These are phyloP conservation scores for Pseudogymnoascus sp. DNA, from an alignment of 2,329 filamentous ascomycete species.

Conservation along the genomic window DNA sequence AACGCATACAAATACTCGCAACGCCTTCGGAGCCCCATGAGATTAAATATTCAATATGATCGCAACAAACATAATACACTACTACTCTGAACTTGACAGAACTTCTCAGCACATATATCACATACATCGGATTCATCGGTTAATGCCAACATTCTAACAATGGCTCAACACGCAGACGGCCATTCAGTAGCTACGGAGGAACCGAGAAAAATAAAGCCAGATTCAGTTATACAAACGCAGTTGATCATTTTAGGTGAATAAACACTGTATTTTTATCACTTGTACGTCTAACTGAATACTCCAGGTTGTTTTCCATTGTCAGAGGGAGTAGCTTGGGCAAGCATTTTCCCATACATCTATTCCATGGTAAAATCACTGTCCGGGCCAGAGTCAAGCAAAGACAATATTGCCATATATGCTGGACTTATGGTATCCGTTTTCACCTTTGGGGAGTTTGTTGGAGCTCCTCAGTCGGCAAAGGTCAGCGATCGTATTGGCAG, in stretches of 20 bases:
- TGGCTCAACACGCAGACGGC: not conserved
- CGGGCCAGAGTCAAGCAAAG: conserved; percentile 62
- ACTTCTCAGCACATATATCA: not conserved
- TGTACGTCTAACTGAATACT: not conserved
- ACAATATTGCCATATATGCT: conserved; percentile 78
- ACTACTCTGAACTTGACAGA: not conserved
- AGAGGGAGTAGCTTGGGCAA: conserved; percentile 96
- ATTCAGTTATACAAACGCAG: not conserved
- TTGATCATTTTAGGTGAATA: not conserved
- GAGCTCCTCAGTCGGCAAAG: conserved; percentile 81
- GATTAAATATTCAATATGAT: not conserved
- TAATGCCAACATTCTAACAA: not conserved
- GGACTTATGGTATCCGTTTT: conserved; percentile 93
- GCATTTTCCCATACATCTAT: conserved; percentile 93
- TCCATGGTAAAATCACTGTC: conserved; percentile 89
- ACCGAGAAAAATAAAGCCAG: not conserved
- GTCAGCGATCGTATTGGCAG: conserved; percentile 83
- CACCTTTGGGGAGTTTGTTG: conserved; percentile 84
- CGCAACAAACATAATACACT: not conserved
- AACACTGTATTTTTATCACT: not conserved
- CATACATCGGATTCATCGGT: not conserved
- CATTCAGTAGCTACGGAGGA: not conserved
- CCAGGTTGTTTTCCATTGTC: conserved; percentile 10
- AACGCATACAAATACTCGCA: not conserved
- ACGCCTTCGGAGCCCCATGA: not conserved